phyloP scores from a whole-genome alignment of 352 stramenopile genomes.

The Phytophthora pini region DNA sequence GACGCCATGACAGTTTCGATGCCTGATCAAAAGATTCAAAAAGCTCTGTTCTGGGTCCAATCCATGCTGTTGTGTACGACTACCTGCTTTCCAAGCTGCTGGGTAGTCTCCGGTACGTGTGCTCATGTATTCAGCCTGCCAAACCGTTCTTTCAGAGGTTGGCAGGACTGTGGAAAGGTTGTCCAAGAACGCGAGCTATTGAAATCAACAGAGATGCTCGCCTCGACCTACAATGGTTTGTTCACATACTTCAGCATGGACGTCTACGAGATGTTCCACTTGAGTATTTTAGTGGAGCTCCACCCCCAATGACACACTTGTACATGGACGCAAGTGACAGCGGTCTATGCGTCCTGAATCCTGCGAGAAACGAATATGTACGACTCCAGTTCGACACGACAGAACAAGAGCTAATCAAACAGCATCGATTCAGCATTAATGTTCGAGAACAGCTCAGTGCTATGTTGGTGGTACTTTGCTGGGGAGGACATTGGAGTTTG shows the following conservation, averaged over 20 bases:
- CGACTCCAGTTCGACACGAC: conserved; percentile 19
- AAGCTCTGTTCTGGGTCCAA: neutral
- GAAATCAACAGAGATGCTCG: neutral
- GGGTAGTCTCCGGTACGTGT: neutral
- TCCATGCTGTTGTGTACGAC: neutral
- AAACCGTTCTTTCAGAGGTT: conserved; percentile 10
- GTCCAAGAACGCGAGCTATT: neutral
- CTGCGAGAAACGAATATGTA: conserved; percentile 2
- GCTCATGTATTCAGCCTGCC: neutral
- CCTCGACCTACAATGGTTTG: conserved; percentile 5
- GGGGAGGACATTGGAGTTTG: neutral
- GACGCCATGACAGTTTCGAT: conserved; percentile 3
- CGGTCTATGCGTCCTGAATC: conserved; percentile 27
- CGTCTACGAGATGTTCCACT: neutral
- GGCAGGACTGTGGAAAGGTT: neutral
- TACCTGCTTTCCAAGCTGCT: neutral
- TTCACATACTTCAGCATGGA: neutral
- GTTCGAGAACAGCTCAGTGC: conserved; percentile 20
- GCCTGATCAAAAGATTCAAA: conserved; percentile 19
- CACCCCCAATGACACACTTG: conserved; percentile 2
- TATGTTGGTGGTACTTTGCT: neutral
- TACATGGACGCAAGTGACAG: conserved; percentile 26
- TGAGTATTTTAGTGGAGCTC: neutral
- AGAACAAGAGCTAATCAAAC: conserved; percentile 11
- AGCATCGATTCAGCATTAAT: conserved; percentile 19